These are phyloP conservation scores for Agrocybe chaxingu DNA, from an alignment of 768 basidiomycete genomes.

Conservation along the genomic window DNA sequence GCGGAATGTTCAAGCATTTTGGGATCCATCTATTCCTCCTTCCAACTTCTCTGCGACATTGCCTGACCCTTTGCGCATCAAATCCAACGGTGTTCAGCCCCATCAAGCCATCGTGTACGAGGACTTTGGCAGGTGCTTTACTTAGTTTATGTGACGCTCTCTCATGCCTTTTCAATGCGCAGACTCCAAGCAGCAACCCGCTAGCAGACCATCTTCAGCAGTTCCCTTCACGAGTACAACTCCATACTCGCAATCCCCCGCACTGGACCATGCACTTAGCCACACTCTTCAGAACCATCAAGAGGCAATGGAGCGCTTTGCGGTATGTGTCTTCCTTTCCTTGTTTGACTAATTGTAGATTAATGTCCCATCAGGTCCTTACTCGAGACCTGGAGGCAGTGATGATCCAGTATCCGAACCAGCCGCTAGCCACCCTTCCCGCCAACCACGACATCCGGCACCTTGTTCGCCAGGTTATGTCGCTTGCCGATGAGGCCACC, in stretches of 20 bases:
- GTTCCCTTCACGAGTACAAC: slow-evolving; percentile 56
- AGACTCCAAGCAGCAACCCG: slow-evolving; percentile 54
- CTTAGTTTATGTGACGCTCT: slow-evolving; percentile 9
- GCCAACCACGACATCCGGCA: slow-evolving; percentile 85
- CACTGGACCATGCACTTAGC: slow-evolving; percentile 47
- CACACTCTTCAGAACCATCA: slow-evolving; percentile 57
- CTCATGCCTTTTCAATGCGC: slow-evolving; percentile 29
- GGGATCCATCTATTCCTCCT: slow-evolving; percentile 76
- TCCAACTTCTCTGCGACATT: slow-evolving; percentile 69
- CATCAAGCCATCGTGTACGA: slow-evolving; percentile 91
- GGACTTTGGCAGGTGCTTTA: slow-evolving; percentile 68
- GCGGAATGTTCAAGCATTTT: slow-evolving; percentile 75
- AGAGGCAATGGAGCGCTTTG: slow-evolving; percentile 89
- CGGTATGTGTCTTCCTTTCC: slow-evolving; percentile 38
- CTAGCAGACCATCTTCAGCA: slow-evolving; percentile 70
- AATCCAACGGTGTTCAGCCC: slow-evolving; percentile 74
- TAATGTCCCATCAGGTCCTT: slow-evolving; percentile 27
- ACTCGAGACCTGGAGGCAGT: slow-evolving; percentile 77
- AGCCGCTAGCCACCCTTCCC: slow-evolving; percentile 68
- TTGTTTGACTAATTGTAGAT: neutral
- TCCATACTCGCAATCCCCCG: slow-evolving; percentile 61
- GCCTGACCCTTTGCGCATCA: slow-evolving; percentile 88
- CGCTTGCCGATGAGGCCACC: slow-evolving; percentile 73
- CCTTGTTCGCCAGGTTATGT: slow-evolving; percentile 78
- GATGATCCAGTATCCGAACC: slow-evolving; percentile 68